Conservation (phyloP, 805 yeast species). For the Pichia ethanolica region DNA sequence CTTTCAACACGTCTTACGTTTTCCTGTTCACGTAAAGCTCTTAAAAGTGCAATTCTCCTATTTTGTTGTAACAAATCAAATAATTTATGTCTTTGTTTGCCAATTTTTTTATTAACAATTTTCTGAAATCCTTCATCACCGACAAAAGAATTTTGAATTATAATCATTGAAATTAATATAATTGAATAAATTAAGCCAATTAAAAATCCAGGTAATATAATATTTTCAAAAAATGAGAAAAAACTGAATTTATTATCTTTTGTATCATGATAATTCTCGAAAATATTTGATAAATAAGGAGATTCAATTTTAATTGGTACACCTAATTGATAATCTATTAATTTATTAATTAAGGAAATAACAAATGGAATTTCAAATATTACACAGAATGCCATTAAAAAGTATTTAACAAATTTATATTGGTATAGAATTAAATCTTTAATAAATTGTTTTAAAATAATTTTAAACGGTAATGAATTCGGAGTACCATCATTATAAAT, state of each 20-base stretch:
- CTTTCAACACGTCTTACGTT: not conserved
- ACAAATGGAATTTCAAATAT: slow-evolving; percentile 46
- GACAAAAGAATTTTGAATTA: slow-evolving; percentile 58
- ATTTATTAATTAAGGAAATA: slow-evolving; percentile 47
- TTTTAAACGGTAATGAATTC: slow-evolving; percentile 43
- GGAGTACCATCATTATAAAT: slow-evolving; percentile 41
- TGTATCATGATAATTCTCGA: slow-evolving; percentile 23
- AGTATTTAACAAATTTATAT: slow-evolving; percentile 6
- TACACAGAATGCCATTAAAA: slow-evolving; percentile 10
- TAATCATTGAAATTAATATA: slow-evolving; percentile 14
- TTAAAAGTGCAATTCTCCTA: slow-evolving; percentile 17
- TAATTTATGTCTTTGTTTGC: slow-evolving; percentile 34
- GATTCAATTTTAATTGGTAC: slow-evolving; percentile 28
- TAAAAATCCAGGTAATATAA: slow-evolving; percentile 14
- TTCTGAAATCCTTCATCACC: slow-evolving; percentile 62
- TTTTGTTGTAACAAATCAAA: slow-evolving; percentile 1
- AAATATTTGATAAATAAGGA: not conserved
- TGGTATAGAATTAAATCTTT: slow-evolving; percentile 2
- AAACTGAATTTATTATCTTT: not conserved
- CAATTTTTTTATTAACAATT: slow-evolving; percentile 51
- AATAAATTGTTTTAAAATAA: slow-evolving; percentile 35
- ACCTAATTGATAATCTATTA: slow-evolving; percentile 51
- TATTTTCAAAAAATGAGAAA: slow-evolving; percentile 3
- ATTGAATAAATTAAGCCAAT: slow-evolving; percentile 18
- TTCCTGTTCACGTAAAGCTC: not conserved